phyloP scores from a whole-genome alignment of 2,329 filamentous ascomycete genomes.

The Penicillium sp. region DNA sequence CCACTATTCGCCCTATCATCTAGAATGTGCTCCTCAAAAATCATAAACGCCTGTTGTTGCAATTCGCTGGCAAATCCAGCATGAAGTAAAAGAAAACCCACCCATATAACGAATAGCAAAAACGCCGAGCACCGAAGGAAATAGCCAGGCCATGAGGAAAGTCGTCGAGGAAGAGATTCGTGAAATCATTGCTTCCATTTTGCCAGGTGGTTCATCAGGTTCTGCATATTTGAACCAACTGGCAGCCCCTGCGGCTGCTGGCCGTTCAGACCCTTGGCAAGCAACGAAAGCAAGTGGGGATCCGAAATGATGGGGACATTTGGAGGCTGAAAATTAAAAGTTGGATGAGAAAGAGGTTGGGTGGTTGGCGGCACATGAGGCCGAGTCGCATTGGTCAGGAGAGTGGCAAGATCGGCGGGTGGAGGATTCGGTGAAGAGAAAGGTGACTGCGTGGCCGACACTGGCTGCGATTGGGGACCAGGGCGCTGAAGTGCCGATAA shows the following conservation, averaged over 20 bases:
- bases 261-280: conserved; percentile 37
- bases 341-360: conserved; percentile 27
- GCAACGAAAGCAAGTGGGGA: conserved; percentile 36
- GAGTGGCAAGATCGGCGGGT: conserved; percentile 39
- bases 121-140: conserved; percentile 22
- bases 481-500: conserved; percentile 56
- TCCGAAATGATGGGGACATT: conserved; percentile 30
- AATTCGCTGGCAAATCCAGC: conserved; percentile 14
- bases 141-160: conserved; percentile 3
- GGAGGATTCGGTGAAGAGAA: conserved; percentile 33
- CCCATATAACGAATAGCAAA: conserved; percentile 2
- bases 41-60: conserved; percentile 20
- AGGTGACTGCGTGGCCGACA: conserved; percentile 34
- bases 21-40: conserved; percentile 17
- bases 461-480: conserved; percentile 28
- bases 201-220: conserved; percentile 46
- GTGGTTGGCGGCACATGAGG: conserved; percentile 32
- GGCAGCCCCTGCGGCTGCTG: conserved; percentile 35
- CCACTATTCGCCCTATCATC: conserved; percentile 15
- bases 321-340: conserved; percentile 29
- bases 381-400: conserved; percentile 38
- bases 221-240: conserved; percentile 42
- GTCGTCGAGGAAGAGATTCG: conserved; percentile 13
- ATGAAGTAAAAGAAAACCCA: conserved; percentile 7
- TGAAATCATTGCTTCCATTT: conserved; percentile 45